These are phyloP conservation scores for Ophiocordyceps sinensis DNA, from an alignment of 2,329 filamentous ascomycete genomes.

Conservation along the genomic window DNA sequence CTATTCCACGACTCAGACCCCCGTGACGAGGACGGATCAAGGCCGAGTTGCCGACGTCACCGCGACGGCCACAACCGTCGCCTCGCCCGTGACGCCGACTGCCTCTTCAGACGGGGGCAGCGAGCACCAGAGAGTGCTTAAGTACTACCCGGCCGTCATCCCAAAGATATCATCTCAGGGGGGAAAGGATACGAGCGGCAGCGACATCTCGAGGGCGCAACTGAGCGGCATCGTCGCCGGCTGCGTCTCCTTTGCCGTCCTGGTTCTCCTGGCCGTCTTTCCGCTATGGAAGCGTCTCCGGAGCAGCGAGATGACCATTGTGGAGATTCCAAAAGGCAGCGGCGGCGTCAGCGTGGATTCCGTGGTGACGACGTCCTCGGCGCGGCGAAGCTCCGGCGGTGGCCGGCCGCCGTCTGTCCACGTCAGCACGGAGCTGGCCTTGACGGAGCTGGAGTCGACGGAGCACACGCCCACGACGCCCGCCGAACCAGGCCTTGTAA, in stretches of 20 bases:
- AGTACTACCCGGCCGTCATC: slow-evolving; percentile 28
- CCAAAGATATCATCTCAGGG: slow-evolving; percentile 18
- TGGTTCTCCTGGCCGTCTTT: slow-evolving; percentile 30
- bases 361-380: no score
- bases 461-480: no score
- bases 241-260: slow-evolving; percentile 30
- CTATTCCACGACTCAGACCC: slow-evolving; percentile 31
- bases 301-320: no score
- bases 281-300: slow-evolving; percentile 33
- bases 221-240: slow-evolving; percentile 41
- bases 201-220: slow-evolving; percentile 22
- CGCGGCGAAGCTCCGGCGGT: no score
- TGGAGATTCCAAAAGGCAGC: no score
- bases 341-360: no score
- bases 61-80: slow-evolving; percentile 22
- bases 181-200: slow-evolving; percentile 9
- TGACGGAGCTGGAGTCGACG: no score
- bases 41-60: slow-evolving; percentile 25
- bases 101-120: slow-evolving; percentile 8
- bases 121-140: slow-evolving; percentile 20
- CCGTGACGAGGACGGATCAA: slow-evolving; percentile 30
- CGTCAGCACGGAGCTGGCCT: no score
- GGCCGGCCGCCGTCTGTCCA: no score
- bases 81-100: slow-evolving; percentile 22
- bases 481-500: no score